Base-by-base conservation (phyloP, 2,329 filamentous ascomycete genomes). In the Neonectria sp. region DNA sequence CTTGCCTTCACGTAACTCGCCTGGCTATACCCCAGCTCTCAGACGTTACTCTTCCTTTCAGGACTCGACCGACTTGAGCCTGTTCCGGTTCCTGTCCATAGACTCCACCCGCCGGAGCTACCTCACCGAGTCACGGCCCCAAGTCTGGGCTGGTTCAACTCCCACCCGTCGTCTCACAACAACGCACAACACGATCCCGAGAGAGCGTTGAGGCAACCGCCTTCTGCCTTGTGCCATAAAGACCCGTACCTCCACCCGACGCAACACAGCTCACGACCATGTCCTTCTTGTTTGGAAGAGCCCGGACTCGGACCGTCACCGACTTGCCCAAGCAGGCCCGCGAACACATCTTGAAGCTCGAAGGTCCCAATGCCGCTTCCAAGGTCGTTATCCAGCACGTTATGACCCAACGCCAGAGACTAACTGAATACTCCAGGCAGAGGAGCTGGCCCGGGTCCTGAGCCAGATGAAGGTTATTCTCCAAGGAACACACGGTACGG, bases 381-480 rank as follows among this genome's bases (percentile, higher is more conserved):
- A 89, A 88, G 82, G 86, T 88, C 64, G 67, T 65, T 35, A 40
- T 31, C 33, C 35, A 64, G 59, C 35, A 53, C 27, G 15, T n/a
- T 11, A 21, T 59, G 5, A 29, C 17, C 29, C 53, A 55, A 21
- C 24, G 8, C n/a, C 13, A 1, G 17, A 45, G 31, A 48, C 61
- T 65, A 17, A 65, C 64, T 63, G 33, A 62, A 31, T 40, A 12
- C 49, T 12, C 12, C 65, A 97, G 95, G 88, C 91, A 69, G 95
- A 98, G 78, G 95, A 98, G 78, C 87, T 97, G 70, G 92, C 94
- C 55, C 94, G 94, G 78, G 91, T 95, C 73, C 88, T 99, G 70
- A 88, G 88, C 59, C 93, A 97, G 80, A 97, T 98, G 92, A 98
- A 98, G 82, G 85, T 95, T 70, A 90, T 96, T 67, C 89, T 99